Evolutionary conservation across 768 basidiomycete species (phyloP).

Genomic region (Rhizopogon salebrosus): DNA sequence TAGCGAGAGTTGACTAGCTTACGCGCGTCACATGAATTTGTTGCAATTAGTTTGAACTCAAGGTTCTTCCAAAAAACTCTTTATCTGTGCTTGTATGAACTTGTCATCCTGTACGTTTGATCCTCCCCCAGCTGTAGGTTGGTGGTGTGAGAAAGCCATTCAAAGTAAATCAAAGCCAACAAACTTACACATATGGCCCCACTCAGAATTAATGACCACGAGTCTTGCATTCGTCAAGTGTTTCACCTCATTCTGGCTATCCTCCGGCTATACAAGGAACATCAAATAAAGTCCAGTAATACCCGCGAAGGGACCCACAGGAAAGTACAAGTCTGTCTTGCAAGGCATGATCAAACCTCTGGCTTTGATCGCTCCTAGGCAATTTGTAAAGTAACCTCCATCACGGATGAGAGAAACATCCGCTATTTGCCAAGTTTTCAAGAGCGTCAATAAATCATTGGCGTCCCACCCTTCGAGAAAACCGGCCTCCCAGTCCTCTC

Average conservation of each 20-base stretch:
- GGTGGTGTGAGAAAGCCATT: not conserved
- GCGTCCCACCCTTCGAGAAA: slow-evolving; percentile 46
- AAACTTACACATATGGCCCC: slow-evolving; percentile 51
- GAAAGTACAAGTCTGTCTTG: slow-evolving; percentile 56
- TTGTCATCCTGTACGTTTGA: slow-evolving; percentile 31
- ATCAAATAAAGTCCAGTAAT: not conserved
- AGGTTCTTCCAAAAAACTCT: slow-evolving; percentile 37
- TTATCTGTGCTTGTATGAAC: slow-evolving; percentile 42
- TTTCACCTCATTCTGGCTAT: slow-evolving; percentile 42
- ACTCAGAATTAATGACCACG: slow-evolving; percentile 47
- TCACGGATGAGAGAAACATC: slow-evolving; percentile 43
- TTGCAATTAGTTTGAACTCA: slow-evolving; percentile 1
- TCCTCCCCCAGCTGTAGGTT: slow-evolving; percentile 38
- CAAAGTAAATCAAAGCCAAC: not conserved
- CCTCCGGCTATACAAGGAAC: slow-evolving; percentile 42
- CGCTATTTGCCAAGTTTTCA: slow-evolving; percentile 45
- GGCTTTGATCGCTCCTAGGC: slow-evolving; percentile 40
- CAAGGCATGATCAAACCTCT: slow-evolving; percentile 54
- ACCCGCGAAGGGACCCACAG: slow-evolving; percentile 26
- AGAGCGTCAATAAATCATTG: slow-evolving; percentile 46
- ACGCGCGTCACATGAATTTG: not conserved
- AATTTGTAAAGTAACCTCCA: slow-evolving; percentile 35
- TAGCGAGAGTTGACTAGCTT: not conserved
- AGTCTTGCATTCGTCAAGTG: slow-evolving; percentile 38
- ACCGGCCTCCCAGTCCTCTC: slow-evolving; percentile 46